These are phyloP conservation scores for Phytophthora vignae DNA, from an alignment of 352 stramenopile genomes.

Conservation along the genomic window DNA sequence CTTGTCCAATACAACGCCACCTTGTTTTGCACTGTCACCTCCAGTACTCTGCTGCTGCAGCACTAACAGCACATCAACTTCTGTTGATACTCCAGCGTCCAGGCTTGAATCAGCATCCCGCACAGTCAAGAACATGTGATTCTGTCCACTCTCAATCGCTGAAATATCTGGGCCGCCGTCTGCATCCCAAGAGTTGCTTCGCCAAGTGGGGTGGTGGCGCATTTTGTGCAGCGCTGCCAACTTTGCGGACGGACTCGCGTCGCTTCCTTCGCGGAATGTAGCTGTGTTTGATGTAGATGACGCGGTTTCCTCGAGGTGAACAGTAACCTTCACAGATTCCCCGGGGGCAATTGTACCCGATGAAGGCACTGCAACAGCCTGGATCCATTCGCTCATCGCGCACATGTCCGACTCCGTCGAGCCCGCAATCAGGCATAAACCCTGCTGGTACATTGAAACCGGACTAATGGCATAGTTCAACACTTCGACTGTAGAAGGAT, in stretches of 20 bases:
- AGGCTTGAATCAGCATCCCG: constrained; percentile 70
- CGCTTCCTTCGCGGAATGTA: constrained; percentile 41
- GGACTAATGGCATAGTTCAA: constrained; percentile 82
- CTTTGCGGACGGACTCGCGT: constrained; percentile 41
- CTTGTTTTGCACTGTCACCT: constrained; percentile 45
- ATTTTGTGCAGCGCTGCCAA: constrained; percentile 71
- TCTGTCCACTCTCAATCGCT: constrained; percentile 54
- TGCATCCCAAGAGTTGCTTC: constrained; percentile 85
- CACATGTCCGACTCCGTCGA: constrained; percentile 63
- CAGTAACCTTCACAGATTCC: constrained; percentile 81
- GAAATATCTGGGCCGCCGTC: constrained; percentile 50
- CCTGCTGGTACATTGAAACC: constrained; percentile 67
- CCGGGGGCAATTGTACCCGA: constrained; percentile 75
- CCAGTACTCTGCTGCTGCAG: constrained; percentile 63
- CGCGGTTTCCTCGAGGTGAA: constrained; percentile 77
- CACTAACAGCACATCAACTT: constrained; percentile 77
- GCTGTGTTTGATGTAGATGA: constrained; percentile 25
- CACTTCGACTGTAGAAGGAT: constrained; percentile 68
- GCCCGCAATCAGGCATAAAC: constrained; percentile 75
- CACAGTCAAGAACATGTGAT: constrained; percentile 81
- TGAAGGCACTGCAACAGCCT: constrained; percentile 74
- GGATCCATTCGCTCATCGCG: constrained; percentile 81
- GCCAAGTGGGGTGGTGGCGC: constrained; percentile 80
- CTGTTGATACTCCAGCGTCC: constrained; percentile 59
- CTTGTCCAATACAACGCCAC: constrained; percentile 42